These are phyloP conservation scores for Apiotrichum akiyoshidainum DNA, from an alignment of 1,284 basidiomycete species.

Conservation along the genomic window DNA sequence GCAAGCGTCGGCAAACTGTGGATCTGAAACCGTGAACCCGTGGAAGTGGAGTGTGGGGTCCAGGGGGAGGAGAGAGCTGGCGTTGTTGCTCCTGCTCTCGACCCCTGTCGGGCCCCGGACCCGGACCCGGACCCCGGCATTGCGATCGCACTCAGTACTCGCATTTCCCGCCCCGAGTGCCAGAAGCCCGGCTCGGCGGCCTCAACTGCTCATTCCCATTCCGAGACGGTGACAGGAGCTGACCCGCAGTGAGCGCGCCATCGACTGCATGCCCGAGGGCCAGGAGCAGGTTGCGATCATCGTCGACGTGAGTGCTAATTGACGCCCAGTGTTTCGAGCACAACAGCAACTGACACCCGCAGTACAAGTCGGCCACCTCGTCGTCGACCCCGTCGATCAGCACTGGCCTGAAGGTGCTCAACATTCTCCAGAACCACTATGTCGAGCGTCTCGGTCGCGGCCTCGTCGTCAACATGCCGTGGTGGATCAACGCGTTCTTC, in stretches of 20 bases:
- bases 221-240: constrained; percentile 13
- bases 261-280: constrained; percentile 76
- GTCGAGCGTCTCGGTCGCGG: constrained; percentile 78
- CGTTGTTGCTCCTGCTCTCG: too few relatives aligned
- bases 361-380: constrained; percentile 57
- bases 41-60: too few relatives aligned
- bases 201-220: not conserved
- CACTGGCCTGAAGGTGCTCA: constrained; percentile 70
- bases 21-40: not conserved
- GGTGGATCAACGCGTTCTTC: constrained; percentile 77
- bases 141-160: too few relatives aligned
- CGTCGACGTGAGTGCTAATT: constrained; percentile 57
- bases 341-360: too few relatives aligned
- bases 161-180: too few relatives aligned
- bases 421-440: constrained; percentile 87
- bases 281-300: constrained; percentile 77
- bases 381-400: constrained; percentile 76
- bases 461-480: constrained; percentile 76
- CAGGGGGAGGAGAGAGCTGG: too few relatives aligned
- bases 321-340: not conserved
- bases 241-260: constrained; percentile 68
- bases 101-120: too few relatives aligned
- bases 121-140: too few relatives aligned
- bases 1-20: not conserved
- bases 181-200: too few relatives aligned